Evolutionary conservation across 1,139 yeast genomes (phyloP), one percentile per base, ranked within the genome.

Genomic region (Candida sanyaensis): DNA sequence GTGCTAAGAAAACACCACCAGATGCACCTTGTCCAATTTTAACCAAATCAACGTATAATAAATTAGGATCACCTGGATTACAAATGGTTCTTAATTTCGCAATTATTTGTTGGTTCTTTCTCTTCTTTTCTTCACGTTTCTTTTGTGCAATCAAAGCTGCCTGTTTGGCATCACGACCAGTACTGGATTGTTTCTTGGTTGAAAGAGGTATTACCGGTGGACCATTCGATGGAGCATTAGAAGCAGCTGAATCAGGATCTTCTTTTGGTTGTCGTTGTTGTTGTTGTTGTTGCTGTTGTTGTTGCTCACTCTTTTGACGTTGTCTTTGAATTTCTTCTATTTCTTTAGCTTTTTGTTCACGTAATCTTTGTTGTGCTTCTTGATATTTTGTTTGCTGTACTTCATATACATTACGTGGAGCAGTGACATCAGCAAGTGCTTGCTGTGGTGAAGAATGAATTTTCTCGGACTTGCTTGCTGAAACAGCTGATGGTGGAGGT

Each of bases 1-100:
- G 84, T 0, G 98, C 98, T 36, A 96, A 89, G 63, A 86, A 93
- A 42, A 93, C 99, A 46, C 98, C 98, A 50, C 99, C 99, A 36
- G 96, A 86, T 0, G 99, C 99, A 61, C 99, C 99, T 70, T 93
- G 98, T 5, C 99, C 99, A 61, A 93, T 87, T 71, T 93, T 92
- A 17, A 78, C 74, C 51, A 92, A 73, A 60, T 84, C 85, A 42
- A 77, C 73, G 65, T 89, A 95, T 44, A 80, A 66, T 47, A 74
- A 74, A 32, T 84, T 82, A n/a, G 99, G 99, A 66, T 95, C 96
- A 3, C 93, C 96, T 37, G 82, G 84, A 2, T 90, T 80, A 61
- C 98, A 93, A 43, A 93, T 92, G 38, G 84, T 81, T 49, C 81
- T 78, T 46, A 93, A 73, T 58, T 84, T 87, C 47, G 81, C 78